Base-by-base conservation (phyloP, 345 rosid species). In the Salix viminalis region DNA sequence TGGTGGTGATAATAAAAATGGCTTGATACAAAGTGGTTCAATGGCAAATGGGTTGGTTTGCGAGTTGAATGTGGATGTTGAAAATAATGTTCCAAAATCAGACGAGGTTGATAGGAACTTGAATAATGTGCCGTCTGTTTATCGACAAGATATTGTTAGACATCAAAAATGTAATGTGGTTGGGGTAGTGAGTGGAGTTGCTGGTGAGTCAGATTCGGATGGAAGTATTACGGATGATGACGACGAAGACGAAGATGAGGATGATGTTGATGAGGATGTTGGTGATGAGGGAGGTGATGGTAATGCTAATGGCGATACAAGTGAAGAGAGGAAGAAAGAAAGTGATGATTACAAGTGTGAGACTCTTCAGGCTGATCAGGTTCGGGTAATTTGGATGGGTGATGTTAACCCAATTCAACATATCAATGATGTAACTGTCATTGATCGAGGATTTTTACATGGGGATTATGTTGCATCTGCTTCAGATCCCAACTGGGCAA, bases 141-240 rank as follows among this genome's bases (percentile, higher is more conserved):
- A 91, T 77, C 76, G 94, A 71, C 90, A 96, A 82, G 99, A 96
- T 85, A 83, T 94, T 74, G 97, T 94, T 48, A 87, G 85, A 75
- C 89, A 84, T 84, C 89, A 81, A 70, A 86, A 19, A 56, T 86
- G 72, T 64, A 89, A 90, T 64, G 81, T 79, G 70, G 81, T 91
- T 72, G 99, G 98, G 64, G 85, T 96, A 84, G 99, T 96, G 52
- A 91, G 91, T 71, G 98, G 91, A 82, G 94, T 91, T 76, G 92
- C 95, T 26, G 96, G 94, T 78, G 98, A 91, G 80, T 91, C 92
- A 0, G 98, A 96, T 85, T 91, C 99, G n/a, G 97, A 96, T 54
- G 84, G 84, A 54, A 91, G 88, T 62, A 76, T 83, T 26, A 87
- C 86, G 52, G 97, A 88, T 77, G 97, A 91, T 7, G 92, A 86